Conservation (phyloP, 768 basidiomycete species). For the Tulasnella calospora region DNA sequence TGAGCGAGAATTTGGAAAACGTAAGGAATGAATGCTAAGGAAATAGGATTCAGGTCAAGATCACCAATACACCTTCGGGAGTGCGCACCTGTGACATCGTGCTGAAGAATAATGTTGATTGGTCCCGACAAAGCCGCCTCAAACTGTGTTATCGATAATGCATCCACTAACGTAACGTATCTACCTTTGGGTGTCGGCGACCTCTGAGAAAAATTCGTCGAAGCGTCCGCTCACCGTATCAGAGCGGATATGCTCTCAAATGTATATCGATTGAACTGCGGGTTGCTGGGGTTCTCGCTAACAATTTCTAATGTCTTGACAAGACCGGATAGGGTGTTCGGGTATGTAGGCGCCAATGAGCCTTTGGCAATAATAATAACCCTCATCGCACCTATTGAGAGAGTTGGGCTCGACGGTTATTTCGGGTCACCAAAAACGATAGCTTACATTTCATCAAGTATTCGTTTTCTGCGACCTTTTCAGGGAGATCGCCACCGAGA, state of each 20-base stretch:
- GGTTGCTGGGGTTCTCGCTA: conserved; percentile 95
- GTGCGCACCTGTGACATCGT: conserved; percentile 83
- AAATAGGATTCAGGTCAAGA: not conserved
- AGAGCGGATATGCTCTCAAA: conserved; percentile 95
- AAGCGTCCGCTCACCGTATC: conserved; percentile 54
- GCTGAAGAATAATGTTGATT: conserved; percentile 79
- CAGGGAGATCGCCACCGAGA: conserved; percentile 69
- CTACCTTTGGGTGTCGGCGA: conserved; percentile 38
- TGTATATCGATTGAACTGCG: conserved; percentile 94
- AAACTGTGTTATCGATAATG: conserved; percentile 63
- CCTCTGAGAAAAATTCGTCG: not conserved
- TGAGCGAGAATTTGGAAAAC: conserved; percentile 95
- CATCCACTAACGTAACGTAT: conserved; percentile 72
- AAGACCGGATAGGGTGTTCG: conserved; percentile 62
- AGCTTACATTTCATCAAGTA: conserved; percentile 91
- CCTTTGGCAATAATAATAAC: conserved; percentile 86
- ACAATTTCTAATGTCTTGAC: conserved; percentile 81
- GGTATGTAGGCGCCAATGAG: conserved; percentile 62
- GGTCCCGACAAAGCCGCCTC: conserved; percentile 80
- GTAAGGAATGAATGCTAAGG: conserved; percentile 89
- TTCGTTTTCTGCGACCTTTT: conserved; percentile 96
- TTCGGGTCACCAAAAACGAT: not conserved
- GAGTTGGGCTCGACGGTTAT: not conserved
- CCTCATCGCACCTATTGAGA: conserved; percentile 72
- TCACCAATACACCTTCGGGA: no score